Evolutionary conservation across 176 grass and related monocot genomes (phyloP).

Genomic region (Chloris gayana): DNA sequence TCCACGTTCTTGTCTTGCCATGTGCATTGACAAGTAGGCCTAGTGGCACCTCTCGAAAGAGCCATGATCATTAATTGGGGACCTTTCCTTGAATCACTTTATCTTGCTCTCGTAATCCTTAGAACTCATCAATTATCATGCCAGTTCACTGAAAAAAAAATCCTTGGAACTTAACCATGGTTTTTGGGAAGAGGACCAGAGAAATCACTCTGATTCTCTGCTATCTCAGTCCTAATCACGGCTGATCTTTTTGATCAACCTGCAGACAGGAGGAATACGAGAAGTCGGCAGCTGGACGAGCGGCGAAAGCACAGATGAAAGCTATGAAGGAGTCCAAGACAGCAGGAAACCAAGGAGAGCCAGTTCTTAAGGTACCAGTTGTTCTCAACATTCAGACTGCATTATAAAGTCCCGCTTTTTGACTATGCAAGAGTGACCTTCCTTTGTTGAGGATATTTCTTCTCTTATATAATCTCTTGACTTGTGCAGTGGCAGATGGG

Average conservation of each 20-base stretch:
- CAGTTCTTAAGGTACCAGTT: constrained; percentile 77
- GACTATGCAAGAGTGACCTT: background rate
- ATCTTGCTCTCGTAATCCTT: background rate
- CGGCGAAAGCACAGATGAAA: constrained; percentile 80
- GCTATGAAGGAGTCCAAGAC: constrained; percentile 75
- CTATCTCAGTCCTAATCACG: background rate
- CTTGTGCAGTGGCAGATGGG: constrained; percentile 92
- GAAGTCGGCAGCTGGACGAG: constrained; percentile 83
- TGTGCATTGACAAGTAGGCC: background rate
- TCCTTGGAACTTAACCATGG: too few relatives aligned
- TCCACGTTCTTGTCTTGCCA: too few relatives aligned
- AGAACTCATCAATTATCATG: background rate
- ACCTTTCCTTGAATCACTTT: background rate
- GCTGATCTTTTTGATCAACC: background rate
- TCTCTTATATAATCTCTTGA: constrained; percentile 29
- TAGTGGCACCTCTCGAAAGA: background rate
- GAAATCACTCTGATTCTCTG: background rate
- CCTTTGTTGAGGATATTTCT: constrained; percentile 23
- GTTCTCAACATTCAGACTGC: background rate
- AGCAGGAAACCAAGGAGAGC: constrained; percentile 66
- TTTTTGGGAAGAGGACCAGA: background rate
- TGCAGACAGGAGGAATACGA: constrained; percentile 79
- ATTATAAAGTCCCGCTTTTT: background rate
- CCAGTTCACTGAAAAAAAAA: background rate
- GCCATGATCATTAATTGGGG: background rate